phyloP scores from a whole-genome alignment of 1,284 basidiomycete genomes.

The Meripilus lineatus region DNA sequence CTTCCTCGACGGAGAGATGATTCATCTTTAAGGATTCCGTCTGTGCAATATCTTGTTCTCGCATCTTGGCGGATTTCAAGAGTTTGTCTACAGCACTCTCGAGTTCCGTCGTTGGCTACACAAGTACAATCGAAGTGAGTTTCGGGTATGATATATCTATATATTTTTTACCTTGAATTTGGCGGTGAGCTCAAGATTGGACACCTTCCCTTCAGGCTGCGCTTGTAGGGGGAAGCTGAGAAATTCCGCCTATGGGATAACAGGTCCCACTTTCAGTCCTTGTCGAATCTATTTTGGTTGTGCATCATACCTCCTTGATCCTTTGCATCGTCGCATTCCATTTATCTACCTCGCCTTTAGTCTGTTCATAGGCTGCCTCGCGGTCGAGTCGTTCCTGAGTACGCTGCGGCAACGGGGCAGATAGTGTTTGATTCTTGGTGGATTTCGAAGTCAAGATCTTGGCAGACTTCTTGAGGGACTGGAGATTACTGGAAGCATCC shows the following conservation, averaged over 20 bases:
- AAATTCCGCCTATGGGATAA: slow-evolving; percentile 69
- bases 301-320: slow-evolving; percentile 69
- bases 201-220: slow-evolving; percentile 50
- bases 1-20: slow-evolving; percentile 80
- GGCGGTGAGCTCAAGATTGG: slow-evolving; percentile 73
- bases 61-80: slow-evolving; percentile 72
- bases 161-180: slow-evolving; percentile 64
- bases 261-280: neutral
- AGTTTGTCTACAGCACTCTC: slow-evolving; percentile 78
- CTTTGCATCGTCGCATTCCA: slow-evolving; percentile 91
- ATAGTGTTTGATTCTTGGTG: slow-evolving; percentile 54
- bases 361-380: slow-evolving; percentile 91
- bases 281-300: neutral
- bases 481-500: slow-evolving; percentile 50
- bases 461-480: slow-evolving; percentile 64
- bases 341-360: slow-evolving; percentile 89
- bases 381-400: slow-evolving; percentile 89
- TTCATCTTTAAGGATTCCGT: slow-evolving; percentile 83
- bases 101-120: slow-evolving; percentile 69
- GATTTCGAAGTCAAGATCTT: slow-evolving; percentile 52
- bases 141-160: neutral
- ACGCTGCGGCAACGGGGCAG: slow-evolving; percentile 84
- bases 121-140: no score
- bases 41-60: slow-evolving; percentile 72
- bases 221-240: slow-evolving; percentile 89